These are phyloP conservation scores for Sambucus nigra DNA, from an alignment of 129 eudicot species.

Conservation along the genomic window DNA sequence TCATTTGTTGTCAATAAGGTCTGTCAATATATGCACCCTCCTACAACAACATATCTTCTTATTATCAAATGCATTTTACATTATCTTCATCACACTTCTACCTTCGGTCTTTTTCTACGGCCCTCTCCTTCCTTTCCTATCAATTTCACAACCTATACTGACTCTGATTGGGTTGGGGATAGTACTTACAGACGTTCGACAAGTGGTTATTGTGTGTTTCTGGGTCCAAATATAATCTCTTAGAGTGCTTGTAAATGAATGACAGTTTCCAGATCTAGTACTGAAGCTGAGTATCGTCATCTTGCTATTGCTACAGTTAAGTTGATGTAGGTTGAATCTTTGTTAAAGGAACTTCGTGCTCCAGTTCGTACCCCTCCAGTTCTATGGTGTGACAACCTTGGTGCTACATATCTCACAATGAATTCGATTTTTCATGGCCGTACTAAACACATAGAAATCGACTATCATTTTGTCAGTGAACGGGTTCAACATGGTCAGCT, in stretches of 20 bases:
- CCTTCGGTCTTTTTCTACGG: background rate
- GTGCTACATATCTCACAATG: background rate
- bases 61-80: background rate
- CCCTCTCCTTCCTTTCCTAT: background rate
- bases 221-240: background rate
- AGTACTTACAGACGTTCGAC: background rate
- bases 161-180: background rate
- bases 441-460: background rate
- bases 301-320: background rate
- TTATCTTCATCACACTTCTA: background rate
- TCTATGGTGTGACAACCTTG: background rate
- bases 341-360: background rate
- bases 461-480: background rate
- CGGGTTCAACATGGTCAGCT: background rate
- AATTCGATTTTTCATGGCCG: background rate
- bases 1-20: background rate
- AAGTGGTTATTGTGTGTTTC: background rate
- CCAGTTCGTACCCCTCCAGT: background rate
- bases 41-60: background rate
- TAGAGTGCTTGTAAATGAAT: background rate
- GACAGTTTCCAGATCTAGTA: background rate
- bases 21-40: constrained; percentile 1
- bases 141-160: background rate
- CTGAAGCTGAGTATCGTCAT: constrained; percentile 1
- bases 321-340: background rate